Evolutionary conservation across 495 filamentous ascomycete genomes (phyloP).

Genomic region (Pseudoneurospora amorphoporcata): DNA sequence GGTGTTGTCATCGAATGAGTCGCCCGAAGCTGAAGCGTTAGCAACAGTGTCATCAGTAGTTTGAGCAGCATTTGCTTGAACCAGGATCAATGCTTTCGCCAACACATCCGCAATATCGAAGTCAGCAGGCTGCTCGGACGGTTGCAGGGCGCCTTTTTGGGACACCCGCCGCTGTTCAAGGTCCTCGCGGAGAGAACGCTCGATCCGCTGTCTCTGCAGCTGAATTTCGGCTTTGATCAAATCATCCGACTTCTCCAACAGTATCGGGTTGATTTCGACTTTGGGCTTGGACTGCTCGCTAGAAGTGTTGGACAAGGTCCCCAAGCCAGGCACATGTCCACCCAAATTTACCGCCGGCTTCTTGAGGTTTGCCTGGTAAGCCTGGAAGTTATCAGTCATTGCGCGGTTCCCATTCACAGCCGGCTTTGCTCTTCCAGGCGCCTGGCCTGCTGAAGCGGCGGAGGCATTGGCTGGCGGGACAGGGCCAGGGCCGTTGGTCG

Average conservation of each 20-base stretch:
- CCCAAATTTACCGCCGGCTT: slow-evolving; percentile 15
- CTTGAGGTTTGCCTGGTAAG: slow-evolving; percentile 29
- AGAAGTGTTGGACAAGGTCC: slow-evolving; percentile 10
- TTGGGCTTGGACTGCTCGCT: slow-evolving; percentile 23
- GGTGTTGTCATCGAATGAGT: slow-evolving; percentile 86
- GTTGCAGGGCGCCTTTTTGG: slow-evolving; percentile 42
- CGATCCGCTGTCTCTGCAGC: slow-evolving; percentile 68
- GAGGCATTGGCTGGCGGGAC: slow-evolving; percentile 13
- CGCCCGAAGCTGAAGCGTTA: slow-evolving; percentile 52
- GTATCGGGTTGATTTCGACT: slow-evolving; percentile 61
- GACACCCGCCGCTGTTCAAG: slow-evolving; percentile 52
- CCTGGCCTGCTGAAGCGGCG: slow-evolving; percentile 17
- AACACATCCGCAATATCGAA: slow-evolving; percentile 70
- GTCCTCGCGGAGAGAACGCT: slow-evolving; percentile 66
- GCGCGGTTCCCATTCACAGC: slow-evolving; percentile 19
- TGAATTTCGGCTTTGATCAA: slow-evolving; percentile 73
- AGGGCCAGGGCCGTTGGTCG: slow-evolving; percentile 13
- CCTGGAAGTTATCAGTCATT: slow-evolving; percentile 26
- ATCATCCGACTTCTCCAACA: slow-evolving; percentile 76
- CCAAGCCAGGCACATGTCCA: slow-evolving; percentile 16
- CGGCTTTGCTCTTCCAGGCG: slow-evolving; percentile 10
- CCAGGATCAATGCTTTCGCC: slow-evolving; percentile 58
- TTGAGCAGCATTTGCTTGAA: slow-evolving; percentile 34
- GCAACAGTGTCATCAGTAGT: slow-evolving; percentile 48
- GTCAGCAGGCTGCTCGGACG: slow-evolving; percentile 52